Conservation (phyloP, 805 yeast genomes). For the Saturnispora silvae region DNA sequence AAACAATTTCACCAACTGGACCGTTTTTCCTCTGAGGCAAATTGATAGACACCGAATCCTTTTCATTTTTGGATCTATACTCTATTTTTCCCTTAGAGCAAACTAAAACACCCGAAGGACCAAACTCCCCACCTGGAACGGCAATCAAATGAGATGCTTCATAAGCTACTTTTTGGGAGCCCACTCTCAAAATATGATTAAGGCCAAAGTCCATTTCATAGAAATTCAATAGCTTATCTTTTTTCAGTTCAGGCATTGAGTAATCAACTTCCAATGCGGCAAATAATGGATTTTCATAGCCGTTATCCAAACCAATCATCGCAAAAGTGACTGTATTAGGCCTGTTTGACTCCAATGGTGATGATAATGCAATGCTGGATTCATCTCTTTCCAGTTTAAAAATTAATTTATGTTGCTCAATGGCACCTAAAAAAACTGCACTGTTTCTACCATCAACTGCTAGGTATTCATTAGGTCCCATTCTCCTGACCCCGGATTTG, state of each 20-base stretch:
- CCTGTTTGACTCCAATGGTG: constrained; percentile 64
- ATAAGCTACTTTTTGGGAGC: constrained; percentile 29
- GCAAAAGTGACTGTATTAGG: constrained; percentile 41
- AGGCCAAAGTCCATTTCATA: constrained; percentile 83
- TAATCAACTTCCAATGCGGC: constrained; percentile 66
- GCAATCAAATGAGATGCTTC: constrained; percentile 46
- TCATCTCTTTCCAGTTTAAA: constrained; percentile 33
- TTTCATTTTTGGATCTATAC: constrained; percentile 33
- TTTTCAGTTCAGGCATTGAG: constrained; percentile 18
- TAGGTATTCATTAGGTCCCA: constrained; percentile 65
- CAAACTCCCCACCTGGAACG: constrained; percentile 64
- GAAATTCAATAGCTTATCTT: constrained; percentile 34
- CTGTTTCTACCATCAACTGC: constrained; percentile 64
- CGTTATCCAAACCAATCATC: constrained; percentile 57
- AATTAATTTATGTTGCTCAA: constrained; percentile 66
- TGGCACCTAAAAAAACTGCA: constrained; percentile 57
- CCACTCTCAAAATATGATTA: constrained; percentile 55
- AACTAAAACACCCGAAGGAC: constrained; percentile 59
- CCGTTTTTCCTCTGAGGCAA: constrained; percentile 40
- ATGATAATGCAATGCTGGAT: constrained; percentile 40
- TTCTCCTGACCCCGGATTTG: constrained; percentile 65
- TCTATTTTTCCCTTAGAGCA: constrained; percentile 47
- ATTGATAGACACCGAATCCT: not conserved
- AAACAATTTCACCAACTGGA: constrained; percentile 29
- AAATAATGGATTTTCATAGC: constrained; percentile 75